Percentiles rank a stretch among this genome's conserved stretches.
Evolutionary conservation across 768 basidiomycete genomes (phyloP).

Genomic region (Termitomyces sp.): DNA sequence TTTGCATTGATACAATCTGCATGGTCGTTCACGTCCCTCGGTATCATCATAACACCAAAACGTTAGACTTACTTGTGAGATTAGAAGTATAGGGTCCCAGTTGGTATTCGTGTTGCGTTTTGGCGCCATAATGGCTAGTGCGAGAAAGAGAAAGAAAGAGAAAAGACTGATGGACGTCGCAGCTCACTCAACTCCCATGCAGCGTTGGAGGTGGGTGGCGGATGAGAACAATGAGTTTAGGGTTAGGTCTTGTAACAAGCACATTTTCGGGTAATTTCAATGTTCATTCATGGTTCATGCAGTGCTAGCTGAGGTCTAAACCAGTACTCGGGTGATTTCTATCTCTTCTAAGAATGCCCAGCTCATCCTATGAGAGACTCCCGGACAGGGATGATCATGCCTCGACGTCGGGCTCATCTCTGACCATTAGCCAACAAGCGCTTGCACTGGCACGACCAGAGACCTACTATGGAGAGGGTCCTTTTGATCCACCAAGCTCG

Average conservation of each 20-base stretch:
- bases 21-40: neutral
- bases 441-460: slow-evolving; percentile 17
- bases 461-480: slow-evolving; percentile 69
- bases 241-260: slow-evolving; percentile 10
- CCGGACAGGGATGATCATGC: slow-evolving; percentile 1
- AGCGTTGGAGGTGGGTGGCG: slow-evolving; percentile 1
- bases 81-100: slow-evolving; percentile 87
- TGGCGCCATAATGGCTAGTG: slow-evolving; percentile 24
- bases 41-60: neutral
- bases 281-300: neutral
- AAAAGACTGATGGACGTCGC: neutral
- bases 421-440: slow-evolving; percentile 4
- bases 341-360: slow-evolving; percentile 5
- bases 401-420: slow-evolving; percentile 3
- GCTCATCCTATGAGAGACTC: slow-evolving; percentile 12
- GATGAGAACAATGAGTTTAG: slow-evolving; percentile 12
- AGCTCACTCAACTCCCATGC: slow-evolving; percentile 6
- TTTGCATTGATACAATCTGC: slow-evolving; percentile 91
- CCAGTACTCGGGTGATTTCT: neutral
- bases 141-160: neutral
- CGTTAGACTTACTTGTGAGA: slow-evolving; percentile 64
- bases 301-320: neutral
- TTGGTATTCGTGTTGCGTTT: slow-evolving; percentile 34
- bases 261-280: neutral
- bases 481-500: slow-evolving; percentile 77